These are phyloP conservation scores for Funneliformis mosseae DNA, from an alignment of 192 early-diverging fungal genomes.

Conservation along the genomic window DNA sequence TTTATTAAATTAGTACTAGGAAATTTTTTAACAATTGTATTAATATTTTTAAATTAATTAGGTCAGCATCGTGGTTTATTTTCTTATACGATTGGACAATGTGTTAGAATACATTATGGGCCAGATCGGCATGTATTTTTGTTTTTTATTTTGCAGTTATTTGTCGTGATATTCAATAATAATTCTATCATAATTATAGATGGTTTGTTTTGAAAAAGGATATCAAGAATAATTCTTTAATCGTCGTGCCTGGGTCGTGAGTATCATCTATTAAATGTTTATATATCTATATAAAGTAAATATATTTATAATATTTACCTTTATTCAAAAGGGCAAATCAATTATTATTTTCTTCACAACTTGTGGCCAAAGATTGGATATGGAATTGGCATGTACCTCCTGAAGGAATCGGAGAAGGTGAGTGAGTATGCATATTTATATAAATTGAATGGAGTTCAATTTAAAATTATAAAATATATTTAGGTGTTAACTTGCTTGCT, in stretches of 20 bases:
- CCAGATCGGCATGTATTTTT: conserved; percentile 19
- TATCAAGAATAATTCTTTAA: conserved; percentile 60
- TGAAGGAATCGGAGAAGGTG: conserved; percentile 1
- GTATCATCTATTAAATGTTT: conserved; percentile 17
- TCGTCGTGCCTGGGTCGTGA: conserved; percentile 71
- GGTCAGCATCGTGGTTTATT: conserved; percentile 68
- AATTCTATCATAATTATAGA: conserved; percentile 27
- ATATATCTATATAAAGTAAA: neutral
- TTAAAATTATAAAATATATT: neutral
- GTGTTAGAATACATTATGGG: conserved; percentile 64
- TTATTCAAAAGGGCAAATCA: neutral
- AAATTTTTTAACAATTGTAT: neutral
- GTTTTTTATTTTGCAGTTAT: neutral
- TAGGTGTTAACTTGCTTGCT: conserved; percentile 17
- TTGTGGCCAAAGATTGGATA: conserved; percentile 25
- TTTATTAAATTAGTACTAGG: conserved; percentile 40
- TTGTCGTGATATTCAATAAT: neutral
- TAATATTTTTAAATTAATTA: conserved; percentile 34
- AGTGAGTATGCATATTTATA: neutral
- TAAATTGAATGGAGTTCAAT: neutral
- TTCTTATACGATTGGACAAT: conserved; percentile 82
- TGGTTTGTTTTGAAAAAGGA: conserved; percentile 81
- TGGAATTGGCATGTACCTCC: conserved; percentile 25
- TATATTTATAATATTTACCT: neutral
- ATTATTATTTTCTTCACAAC: conserved; percentile 19